Conservation (phyloP, 805 yeast genomes). For the Saturnispora quitensis region DNA sequence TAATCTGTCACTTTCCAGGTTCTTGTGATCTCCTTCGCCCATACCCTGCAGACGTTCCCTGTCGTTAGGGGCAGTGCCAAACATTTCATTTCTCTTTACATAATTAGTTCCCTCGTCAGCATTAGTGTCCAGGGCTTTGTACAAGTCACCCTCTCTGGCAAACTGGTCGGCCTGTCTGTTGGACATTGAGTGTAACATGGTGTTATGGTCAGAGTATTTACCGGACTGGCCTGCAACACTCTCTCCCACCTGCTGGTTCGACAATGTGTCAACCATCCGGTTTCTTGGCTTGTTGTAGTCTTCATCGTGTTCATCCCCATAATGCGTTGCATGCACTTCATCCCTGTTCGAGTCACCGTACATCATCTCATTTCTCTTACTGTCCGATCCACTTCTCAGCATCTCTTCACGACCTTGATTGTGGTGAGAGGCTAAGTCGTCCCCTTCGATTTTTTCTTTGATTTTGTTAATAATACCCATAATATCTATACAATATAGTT, state of each 20-base stretch:
- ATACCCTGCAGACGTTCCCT: neutral
- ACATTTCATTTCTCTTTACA: neutral
- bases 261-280: conserved; percentile 12
- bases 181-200: neutral
- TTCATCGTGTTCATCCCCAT: neutral
- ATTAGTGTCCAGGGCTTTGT: neutral
- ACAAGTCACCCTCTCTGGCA: neutral
- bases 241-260: conserved; percentile 8
- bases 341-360: conserved; percentile 10
- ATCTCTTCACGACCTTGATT: neutral
- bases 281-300: conserved; percentile 9
- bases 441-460: conserved; percentile 4
- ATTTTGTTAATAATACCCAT: conserved; percentile 11
- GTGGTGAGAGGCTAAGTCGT: neutral
- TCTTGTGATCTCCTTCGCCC: neutral
- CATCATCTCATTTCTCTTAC: conserved; percentile 9
- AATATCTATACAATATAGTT: too few relatives aligned
- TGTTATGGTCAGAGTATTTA: neutral
- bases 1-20: neutral
- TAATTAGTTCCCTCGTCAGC: neutral
- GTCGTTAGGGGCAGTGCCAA: neutral
- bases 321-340: conserved; percentile 5
- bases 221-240: neutral
- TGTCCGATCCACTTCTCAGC: neutral
- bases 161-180: neutral